phyloP scores from a whole-genome alignment of 768 basidiomycete species.

The Russula sp. region DNA sequence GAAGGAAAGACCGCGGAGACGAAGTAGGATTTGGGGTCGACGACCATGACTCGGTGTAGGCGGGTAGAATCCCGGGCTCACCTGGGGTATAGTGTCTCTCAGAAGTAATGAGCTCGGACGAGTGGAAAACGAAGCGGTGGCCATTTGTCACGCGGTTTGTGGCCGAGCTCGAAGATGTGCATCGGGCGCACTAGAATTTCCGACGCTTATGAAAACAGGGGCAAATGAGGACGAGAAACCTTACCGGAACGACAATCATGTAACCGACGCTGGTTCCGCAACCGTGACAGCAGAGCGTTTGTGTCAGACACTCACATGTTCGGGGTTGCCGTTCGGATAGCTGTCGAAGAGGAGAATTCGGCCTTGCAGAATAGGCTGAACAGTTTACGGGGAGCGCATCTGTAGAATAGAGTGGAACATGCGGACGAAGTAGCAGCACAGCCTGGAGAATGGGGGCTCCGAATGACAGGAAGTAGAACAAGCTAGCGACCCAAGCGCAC shows the following conservation, averaged over 20 bases:
- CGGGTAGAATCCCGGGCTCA: constrained; percentile 44
- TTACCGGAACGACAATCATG: constrained; percentile 66
- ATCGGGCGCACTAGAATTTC: constrained; percentile 51
- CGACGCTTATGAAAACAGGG: constrained; percentile 3
- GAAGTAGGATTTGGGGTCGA: constrained; percentile 15
- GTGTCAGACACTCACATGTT: constrained; percentile 83
- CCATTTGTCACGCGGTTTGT: constrained; percentile 74
- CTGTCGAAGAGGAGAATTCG: constrained; percentile 32
- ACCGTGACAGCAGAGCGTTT: constrained; percentile 72
- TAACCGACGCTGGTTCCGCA: constrained; percentile 74
- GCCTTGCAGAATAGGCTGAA: constrained; percentile 50
- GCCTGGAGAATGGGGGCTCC: constrained; percentile 43
- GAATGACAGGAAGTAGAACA: constrained; percentile 4
- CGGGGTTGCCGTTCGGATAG: constrained; percentile 33
- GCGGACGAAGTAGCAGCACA: constrained; percentile 74
- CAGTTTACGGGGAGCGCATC: constrained; percentile 77
- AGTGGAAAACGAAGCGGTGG: constrained; percentile 85
- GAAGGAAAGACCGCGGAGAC: constrained; percentile 16
- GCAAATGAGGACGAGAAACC: constrained; percentile 27
- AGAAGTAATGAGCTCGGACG: constrained; percentile 53
- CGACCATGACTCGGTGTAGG: constrained; percentile 14
- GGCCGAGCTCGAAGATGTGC: constrained; percentile 62
- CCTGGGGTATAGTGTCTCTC: constrained; percentile 58
- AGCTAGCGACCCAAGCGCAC: constrained; percentile 31
- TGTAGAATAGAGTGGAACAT: constrained; percentile 76